Evolutionary conservation across 371 early-diverging fungal genomes (phyloP).

Genomic region (Cokeromyces recurvatus): DNA sequence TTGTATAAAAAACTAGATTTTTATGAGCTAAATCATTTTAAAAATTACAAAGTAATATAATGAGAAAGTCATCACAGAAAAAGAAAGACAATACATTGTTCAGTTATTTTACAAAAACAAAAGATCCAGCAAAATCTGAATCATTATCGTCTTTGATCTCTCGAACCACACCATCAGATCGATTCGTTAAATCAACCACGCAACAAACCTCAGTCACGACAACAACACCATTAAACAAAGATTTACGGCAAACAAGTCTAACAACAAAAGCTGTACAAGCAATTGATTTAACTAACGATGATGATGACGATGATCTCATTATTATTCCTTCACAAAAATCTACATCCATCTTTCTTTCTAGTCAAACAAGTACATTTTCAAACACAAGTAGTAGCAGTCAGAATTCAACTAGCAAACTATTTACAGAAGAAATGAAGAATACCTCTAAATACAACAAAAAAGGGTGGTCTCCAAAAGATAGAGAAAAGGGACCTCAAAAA

Average conservation of each 20-base stretch:
- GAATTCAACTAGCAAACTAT: not conserved
- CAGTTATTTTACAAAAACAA: conserved; percentile 12
- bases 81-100: conserved; percentile 10
- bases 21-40: too few species aligned
- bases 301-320: conserved; percentile 1
- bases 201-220: too few species aligned
- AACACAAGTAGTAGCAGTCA: conserved; percentile 2
- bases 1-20: too few species aligned
- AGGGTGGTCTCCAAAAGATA: conserved; percentile 4
- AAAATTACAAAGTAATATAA: too few species aligned
- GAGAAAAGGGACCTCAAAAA: conserved; percentile 1
- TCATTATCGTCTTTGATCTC: conserved; percentile 5
- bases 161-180: not conserved
- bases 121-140: conserved; percentile 6
- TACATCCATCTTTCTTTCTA: not conserved
- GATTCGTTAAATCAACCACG: not conserved
- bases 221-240: too few species aligned
- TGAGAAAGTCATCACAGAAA: conserved; percentile 1
- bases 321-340: not conserved
- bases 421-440: conserved; percentile 8
- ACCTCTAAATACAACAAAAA: conserved; percentile 13
- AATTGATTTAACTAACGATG: conserved; percentile 6
- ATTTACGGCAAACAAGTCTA: too few species aligned
- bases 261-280: not conserved
- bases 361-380: not conserved